Conservation (phyloP, 75 land plant genomes). For the Pinus taeda region DNA sequence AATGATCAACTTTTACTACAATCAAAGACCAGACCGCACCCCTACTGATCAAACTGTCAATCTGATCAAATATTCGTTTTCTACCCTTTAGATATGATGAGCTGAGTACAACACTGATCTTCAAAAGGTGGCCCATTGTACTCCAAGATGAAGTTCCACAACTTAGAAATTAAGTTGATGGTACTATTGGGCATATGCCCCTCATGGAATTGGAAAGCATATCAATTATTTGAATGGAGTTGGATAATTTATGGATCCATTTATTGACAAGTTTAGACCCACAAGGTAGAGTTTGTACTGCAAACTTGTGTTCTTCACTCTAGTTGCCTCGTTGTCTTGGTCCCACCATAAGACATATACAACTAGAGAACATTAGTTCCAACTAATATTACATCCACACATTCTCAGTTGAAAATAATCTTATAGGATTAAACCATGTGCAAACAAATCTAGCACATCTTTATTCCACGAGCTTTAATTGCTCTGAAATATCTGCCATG, state of each 20-base stretch:
- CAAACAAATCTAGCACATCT: no score
- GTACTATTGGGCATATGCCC: not conserved
- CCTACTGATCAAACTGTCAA: no score
- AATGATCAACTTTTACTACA: not conserved
- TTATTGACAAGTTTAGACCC: no score
- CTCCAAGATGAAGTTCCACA: not conserved
- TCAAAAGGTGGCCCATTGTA: not conserved
- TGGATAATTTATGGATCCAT: not conserved
- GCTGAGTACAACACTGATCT: not conserved
- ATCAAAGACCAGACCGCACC: not conserved
- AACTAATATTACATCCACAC: no score
- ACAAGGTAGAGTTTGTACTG: not conserved
- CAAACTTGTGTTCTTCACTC: not conserved
- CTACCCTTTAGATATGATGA: not conserved
- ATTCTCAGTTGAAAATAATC: no score
- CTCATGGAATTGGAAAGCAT: no score
- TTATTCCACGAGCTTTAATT: no score
- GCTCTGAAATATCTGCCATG: no score
- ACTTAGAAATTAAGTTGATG: not conserved
- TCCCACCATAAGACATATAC: not conserved
- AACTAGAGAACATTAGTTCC: no score
- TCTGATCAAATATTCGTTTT: no score
- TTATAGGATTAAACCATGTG: no score
- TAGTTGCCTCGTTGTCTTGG: slow-evolving; percentile 1
- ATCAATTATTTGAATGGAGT: no score